Evolutionary conservation across 2,329 filamentous ascomycete genomes (phyloP).

Genomic region (Dactylonectria macrodidyma): DNA sequence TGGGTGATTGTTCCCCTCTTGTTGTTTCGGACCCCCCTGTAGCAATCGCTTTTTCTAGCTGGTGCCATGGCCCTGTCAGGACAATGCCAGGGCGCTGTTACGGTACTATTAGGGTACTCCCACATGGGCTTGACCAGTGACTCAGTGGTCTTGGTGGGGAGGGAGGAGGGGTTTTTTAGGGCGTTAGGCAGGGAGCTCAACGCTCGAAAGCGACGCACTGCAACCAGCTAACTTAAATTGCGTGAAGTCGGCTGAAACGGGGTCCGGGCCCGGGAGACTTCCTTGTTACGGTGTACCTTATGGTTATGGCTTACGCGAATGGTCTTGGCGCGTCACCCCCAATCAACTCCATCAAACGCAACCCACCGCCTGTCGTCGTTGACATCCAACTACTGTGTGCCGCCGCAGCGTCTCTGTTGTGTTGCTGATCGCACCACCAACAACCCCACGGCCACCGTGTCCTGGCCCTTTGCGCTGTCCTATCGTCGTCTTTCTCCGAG

Average conservation of each 20-base stretch:
- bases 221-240: constrained; percentile 23
- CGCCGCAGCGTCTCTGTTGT: constrained; percentile 35
- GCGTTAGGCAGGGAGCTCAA: neutral
- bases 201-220: constrained; percentile 16
- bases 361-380: constrained; percentile 42
- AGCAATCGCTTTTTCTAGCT: constrained; percentile 10
- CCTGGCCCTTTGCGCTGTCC: constrained; percentile 28
- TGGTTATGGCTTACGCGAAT: constrained; percentile 30
- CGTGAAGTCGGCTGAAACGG: constrained; percentile 28
- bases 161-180: neutral
- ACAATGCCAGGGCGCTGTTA: constrained; percentile 6
- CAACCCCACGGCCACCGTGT: constrained; percentile 40
- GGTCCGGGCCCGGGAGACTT: constrained; percentile 3
- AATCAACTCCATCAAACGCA: constrained; percentile 43
- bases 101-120: neutral
- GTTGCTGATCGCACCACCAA: constrained; percentile 42
- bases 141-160: neutral
- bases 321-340: constrained; percentile 31
- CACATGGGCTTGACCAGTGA: neutral
- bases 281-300: too few species aligned
- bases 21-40: constrained; percentile 2
- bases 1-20: constrained; percentile 5
- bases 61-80: constrained; percentile 17
- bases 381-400: constrained; percentile 37
- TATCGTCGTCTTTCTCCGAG: constrained; percentile 20